A percentile compares a stretch with the other conserved stretches of the same genome.
Conservation (phyloP, 352 stramenopile species). For the Thalassiosira pacifica region DNA sequence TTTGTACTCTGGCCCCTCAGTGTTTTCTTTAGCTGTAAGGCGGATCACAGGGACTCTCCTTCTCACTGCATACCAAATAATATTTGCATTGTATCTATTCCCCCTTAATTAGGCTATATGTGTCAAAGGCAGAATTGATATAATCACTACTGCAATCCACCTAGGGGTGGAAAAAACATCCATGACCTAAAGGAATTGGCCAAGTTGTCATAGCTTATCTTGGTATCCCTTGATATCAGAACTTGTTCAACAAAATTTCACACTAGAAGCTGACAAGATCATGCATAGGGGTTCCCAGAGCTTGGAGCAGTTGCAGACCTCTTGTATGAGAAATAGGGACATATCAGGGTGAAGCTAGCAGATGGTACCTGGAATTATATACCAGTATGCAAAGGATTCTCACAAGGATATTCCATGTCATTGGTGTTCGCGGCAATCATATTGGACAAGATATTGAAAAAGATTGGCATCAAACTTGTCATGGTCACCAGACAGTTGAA, state of each 20-base stretch:
- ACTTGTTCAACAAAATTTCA: conserved; percentile 56
- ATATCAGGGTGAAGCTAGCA: neutral
- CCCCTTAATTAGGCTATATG: conserved; percentile 39
- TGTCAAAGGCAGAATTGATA: conserved; percentile 21
- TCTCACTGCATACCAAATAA: neutral
- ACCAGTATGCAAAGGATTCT: conserved; percentile 26
- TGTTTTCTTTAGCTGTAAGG: conserved; percentile 20
- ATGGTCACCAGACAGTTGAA: neutral
- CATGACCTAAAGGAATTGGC: neutral
- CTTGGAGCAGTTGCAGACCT: conserved; percentile 1
- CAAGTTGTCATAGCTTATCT: neutral
- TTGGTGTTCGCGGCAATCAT: conserved; percentile 15
- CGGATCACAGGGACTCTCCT: conserved; percentile 11
- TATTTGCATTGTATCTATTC: neutral
- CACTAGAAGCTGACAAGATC: conserved; percentile 32
- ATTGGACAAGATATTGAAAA: conserved; percentile 13
- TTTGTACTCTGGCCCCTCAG: conserved; percentile 27
- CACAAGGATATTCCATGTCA: conserved; percentile 41
- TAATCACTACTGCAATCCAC: neutral
- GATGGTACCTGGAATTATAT: conserved; percentile 19
- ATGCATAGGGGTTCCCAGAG: conserved; percentile 15
- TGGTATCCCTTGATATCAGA: conserved; percentile 39
- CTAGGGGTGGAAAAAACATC: conserved; percentile 24
- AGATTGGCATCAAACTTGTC: conserved; percentile 19
- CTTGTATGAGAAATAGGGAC: neutral